A percentile compares a stretch with the other conserved stretches of the same genome.
phyloP scores from a whole-genome alignment of 345 rosid genomes.

The Reutealis trisperma region DNA sequence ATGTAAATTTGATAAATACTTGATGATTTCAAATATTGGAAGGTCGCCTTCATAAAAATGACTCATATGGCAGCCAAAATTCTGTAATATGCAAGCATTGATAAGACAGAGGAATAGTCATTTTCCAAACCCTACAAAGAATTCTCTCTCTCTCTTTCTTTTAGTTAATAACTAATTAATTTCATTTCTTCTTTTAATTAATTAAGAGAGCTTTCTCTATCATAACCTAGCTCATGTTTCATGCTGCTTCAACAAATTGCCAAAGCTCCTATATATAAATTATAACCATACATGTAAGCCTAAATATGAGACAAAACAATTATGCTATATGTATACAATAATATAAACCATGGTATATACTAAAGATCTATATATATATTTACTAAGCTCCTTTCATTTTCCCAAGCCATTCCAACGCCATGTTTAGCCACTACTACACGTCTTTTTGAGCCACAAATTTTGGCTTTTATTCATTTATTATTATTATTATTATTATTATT shows the following conservation, averaged over 20 bases:
- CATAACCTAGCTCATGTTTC: not conserved
- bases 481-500: no score
- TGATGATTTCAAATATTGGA: not conserved
- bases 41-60: conserved; percentile 26
- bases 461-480: not conserved
- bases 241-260: not conserved
- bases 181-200: not conserved
- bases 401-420: not conserved
- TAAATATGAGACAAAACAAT: not conserved
- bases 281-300: not conserved
- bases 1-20: no score
- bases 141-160: not conserved
- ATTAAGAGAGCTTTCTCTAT: not conserved
- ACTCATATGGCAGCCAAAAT: conserved; percentile 28
- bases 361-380: not conserved
- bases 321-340: no score
- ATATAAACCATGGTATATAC: no score
- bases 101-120: conserved; percentile 45
- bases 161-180: not conserved
- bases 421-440: not conserved
- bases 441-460: not conserved
- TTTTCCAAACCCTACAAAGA: conserved; percentile 36
- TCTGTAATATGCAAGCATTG: conserved; percentile 27
- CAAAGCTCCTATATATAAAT: not conserved
- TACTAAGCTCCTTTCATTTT: not conserved